Base-by-base conservation (phyloP, 2,329 filamentous ascomycete genomes). In the Arthroderma uncinatum region DNA sequence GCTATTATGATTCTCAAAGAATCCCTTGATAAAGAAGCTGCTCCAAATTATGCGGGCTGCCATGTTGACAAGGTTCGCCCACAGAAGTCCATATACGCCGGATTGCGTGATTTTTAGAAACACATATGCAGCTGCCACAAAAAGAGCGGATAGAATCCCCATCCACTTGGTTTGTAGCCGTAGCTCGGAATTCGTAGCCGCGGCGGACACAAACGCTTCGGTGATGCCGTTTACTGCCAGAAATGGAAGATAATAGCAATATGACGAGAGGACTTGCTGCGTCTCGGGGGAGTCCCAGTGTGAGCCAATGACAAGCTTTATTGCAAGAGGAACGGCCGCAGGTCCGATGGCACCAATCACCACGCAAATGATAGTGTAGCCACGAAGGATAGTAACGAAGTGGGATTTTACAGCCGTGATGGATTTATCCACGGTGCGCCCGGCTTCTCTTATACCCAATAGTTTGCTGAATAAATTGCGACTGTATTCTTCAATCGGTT, bases 401-500 rank as follows among this genome's bases (percentile, higher is more conserved):
- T 72, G 69, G n/a, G 53, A 54, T 58, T 68, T 73, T 16, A 70
- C 61, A 37, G 42, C n/a, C 23, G n/a, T 63, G 2, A 64, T 52
- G 28, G 65, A 62, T 25, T 44, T 44, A 40, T 68, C 53, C 16
- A 64, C 60, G 16, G n/a, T 16, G 25, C 16, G 10, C 4, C 48
- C 48, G 14, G 5, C 5, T 53, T 53, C 48, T 36, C 33, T 23
- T 60, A 47, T 6, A 52, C 57, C 57, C 21, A 96, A 82, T 0
- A 95, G 76, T 34, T 86, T 86, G 55, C 89, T 91, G 65, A 97
- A 96, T 67, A 95, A 84, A 67, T 85, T 90, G 39, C 94, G 85
- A 62, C 87, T 91, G 69, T 86, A 92, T 72, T 98, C 94, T 71
- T 98, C 93, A 59, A 98, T 83, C 6, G 93, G 94, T 66, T 97